phyloP scores from a whole-genome alignment of 2,329 filamentous ascomycete species.

The Sordariomycetes sp. region DNA sequence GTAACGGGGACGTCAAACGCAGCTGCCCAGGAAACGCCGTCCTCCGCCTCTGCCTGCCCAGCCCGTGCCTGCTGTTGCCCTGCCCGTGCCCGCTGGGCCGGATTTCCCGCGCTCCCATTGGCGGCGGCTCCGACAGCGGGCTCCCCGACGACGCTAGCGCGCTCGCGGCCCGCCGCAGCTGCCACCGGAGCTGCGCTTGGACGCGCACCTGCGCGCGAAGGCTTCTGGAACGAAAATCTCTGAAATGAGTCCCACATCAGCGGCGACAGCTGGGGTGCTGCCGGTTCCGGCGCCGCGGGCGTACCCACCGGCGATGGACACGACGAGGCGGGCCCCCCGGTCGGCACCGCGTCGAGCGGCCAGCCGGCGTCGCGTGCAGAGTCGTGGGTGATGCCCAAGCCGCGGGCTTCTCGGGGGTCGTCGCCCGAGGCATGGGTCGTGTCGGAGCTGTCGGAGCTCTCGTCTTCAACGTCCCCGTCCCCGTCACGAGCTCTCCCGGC shows the following conservation, averaged over 20 bases:
- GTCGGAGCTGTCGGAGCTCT: neutral
- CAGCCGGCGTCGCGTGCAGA: neutral
- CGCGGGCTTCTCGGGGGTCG: neutral
- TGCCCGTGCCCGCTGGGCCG: too few relatives aligned
- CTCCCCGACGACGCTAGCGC: neutral
- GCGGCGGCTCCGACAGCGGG: neutral
- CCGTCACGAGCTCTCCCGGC: too few relatives aligned
- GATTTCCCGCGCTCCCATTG: neutral
- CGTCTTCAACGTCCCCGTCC: too few relatives aligned
- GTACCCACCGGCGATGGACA: neutral
- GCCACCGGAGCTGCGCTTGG: neutral
- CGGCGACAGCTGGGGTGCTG: neutral
- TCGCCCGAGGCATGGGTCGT: neutral
- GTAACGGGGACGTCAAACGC: too few relatives aligned
- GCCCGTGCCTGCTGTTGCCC: too few relatives aligned
- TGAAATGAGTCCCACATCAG: neutral
- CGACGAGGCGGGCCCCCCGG: neutral
- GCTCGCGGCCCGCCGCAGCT: neutral
- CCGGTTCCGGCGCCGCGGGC: neutral
- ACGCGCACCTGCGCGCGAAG: neutral
- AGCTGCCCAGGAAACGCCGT: too few relatives aligned
- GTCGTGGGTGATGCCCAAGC: too few relatives aligned
- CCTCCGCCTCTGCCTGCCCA: too few relatives aligned
- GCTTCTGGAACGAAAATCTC: neutral
- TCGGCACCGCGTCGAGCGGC: neutral